Base-by-base conservation (phyloP, 169 alveolate species). In the Plasmodium ovale region DNA sequence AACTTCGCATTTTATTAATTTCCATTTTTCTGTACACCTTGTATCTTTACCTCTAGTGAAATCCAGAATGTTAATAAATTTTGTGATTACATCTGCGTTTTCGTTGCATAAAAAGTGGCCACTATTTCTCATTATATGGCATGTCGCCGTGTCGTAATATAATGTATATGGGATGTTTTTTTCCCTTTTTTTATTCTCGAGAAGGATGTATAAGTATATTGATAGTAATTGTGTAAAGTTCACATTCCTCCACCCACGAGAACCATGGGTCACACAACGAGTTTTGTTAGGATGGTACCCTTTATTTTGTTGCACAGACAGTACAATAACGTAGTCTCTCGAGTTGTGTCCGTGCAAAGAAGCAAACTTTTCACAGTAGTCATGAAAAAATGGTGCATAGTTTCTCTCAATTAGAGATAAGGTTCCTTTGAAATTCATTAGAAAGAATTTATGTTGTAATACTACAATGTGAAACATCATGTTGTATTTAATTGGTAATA, bases 361-460 rank as follows among this genome's bases (percentile, higher is more conserved):
- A 10, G 39, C 25, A 14, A 60, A 60, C 6, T 47, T 53, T 60
- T 44, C 53, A 35, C 0, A 77, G 53, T 62, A 77, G 12, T 77
- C 16, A 7, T 35, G 29, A 2, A 77, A 29, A 47, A 19, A 77
- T 3, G 21, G 10, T 19, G 60, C 68, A 77, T 77, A 77, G 7
- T 77, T 77, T 7, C 37, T 33, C 37, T 68, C 23, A 14, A 35
- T 12, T 21, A 77, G 35, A 12, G 27, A 25, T n/a, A 77, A 4
- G 10, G 77, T 62, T 2, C 77, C 65, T 33, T 77, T 54, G 62
- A 77, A 77, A 67, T 25, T 77, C 21, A 77, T 64, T 16, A 49
- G 31, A 77, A 77, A 77, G 47, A 77, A 77, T 7, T 60, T 39
- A 2, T 6, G 58, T 29, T 77, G 16, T 31, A 64, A 44, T 16